These are phyloP conservation scores for Albophoma yamanashiensis DNA, from an alignment of 2,329 filamentous ascomycete genomes.

Conservation along the genomic window DNA sequence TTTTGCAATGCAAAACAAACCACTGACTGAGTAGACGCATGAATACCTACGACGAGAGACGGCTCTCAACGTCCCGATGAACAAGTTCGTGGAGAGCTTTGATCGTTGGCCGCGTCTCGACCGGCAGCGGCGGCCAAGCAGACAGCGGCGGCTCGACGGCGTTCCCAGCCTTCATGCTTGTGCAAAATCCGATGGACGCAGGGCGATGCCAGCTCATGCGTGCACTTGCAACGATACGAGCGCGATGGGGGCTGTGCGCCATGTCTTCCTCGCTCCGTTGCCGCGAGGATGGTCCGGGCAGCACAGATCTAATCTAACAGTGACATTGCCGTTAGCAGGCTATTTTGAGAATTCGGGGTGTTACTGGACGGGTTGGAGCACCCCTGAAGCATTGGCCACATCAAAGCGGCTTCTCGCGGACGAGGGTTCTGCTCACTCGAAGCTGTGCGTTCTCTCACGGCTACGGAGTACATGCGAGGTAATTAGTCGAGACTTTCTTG, in stretches of 20 bases:
- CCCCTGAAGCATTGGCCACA: neutral
- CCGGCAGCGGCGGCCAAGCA: neutral
- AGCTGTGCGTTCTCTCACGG: neutral
- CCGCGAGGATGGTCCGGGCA: neutral
- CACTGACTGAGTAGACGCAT: neutral
- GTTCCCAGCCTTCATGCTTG: no score
- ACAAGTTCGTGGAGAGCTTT: neutral
- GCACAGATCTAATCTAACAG: neutral
- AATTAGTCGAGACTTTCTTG: neutral
- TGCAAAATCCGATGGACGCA: neutral
- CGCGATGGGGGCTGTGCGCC: neutral
- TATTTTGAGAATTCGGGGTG: neutral
- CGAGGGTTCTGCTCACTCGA: neutral
- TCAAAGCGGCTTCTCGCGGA: neutral
- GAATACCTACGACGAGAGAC: neutral
- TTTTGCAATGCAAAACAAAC: neutral
- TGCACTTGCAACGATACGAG: neutral
- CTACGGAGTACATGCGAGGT: neutral
- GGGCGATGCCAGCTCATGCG: neutral
- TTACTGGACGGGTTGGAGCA: neutral
- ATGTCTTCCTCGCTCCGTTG: neutral
- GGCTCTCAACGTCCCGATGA: neutral
- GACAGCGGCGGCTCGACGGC: neutral
- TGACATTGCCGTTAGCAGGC: neutral
- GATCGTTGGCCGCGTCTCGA: neutral